A percentile compares a stretch with the other conserved stretches of the same genome.
Conservation (phyloP, 2,329 filamentous ascomycete species). For the Chaetomium olivaceum region DNA sequence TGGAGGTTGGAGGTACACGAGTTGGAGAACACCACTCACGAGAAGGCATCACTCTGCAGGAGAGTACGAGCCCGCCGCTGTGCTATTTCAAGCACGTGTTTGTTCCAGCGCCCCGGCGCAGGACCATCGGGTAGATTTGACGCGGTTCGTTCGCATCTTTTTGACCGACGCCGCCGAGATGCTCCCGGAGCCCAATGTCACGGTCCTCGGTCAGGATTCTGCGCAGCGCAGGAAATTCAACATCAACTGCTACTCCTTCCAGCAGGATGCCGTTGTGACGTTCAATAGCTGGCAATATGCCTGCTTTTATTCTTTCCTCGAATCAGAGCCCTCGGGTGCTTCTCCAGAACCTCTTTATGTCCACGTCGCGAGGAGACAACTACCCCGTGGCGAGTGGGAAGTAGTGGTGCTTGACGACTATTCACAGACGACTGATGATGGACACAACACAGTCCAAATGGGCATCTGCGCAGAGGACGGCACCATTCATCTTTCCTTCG, state of each 20-base stretch:
- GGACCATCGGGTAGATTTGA: neutral
- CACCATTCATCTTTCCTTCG: conserved; percentile 55
- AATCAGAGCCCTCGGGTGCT: conserved; percentile 19
- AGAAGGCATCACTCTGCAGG: neutral
- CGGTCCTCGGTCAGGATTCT: conserved; percentile 41
- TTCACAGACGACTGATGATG: conserved; percentile 51
- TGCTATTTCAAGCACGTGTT: conserved; percentile 1
- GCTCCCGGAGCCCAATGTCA: conserved; percentile 37
- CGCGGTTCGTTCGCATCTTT: neutral
- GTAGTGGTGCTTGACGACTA: conserved; percentile 51
- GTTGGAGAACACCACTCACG: neutral
- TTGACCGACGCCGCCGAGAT: conserved; percentile 12
- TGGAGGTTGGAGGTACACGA: too few relatives aligned
- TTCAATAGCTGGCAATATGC: conserved; percentile 52
- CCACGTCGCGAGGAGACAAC: conserved; percentile 47
- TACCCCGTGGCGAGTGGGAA: conserved; percentile 47
- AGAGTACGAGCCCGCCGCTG: neutral
- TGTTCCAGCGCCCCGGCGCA: conserved; percentile 12
- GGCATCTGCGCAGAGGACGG: conserved; percentile 52
- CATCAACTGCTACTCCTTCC: conserved; percentile 52
- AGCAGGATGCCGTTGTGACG: conserved; percentile 50
- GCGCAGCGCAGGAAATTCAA: conserved; percentile 38
- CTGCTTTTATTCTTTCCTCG: conserved; percentile 44
- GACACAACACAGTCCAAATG: conserved; percentile 55
- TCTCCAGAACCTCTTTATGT: conserved; percentile 43